Percentiles rank a stretch among this genome's conserved stretches.
These are phyloP conservation scores for Cytospora chrysosperma DNA, from an alignment of 2,329 filamentous ascomycete species.

Conservation along the genomic window DNA sequence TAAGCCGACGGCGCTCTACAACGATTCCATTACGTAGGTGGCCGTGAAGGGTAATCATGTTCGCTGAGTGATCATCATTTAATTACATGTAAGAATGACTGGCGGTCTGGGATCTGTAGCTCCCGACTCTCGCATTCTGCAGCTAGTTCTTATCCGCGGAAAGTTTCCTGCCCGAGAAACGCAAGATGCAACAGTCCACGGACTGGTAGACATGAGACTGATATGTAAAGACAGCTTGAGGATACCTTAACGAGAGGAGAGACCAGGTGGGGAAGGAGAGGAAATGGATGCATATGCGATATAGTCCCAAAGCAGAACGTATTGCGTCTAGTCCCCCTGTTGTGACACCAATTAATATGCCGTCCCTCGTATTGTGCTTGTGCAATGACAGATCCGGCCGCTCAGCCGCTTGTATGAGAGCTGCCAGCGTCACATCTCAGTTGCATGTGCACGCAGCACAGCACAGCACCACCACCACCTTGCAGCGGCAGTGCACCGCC, in stretches of 20 bases:
- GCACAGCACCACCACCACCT: not conserved
- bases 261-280: not conserved
- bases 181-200: not conserved
- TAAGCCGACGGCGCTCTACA: constrained; percentile 34
- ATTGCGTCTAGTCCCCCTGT: not conserved
- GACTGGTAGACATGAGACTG: not conserved
- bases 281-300: not conserved
- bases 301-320: not conserved
- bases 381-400: not conserved
- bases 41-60: not conserved
- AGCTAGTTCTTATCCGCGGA: too few relatives aligned
- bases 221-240: not conserved
- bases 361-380: not conserved
- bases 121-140: too few relatives aligned
- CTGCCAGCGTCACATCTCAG: not conserved
- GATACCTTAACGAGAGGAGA: too few relatives aligned
- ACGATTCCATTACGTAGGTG: constrained; percentile 37
- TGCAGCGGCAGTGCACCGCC: not conserved
- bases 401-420: not conserved
- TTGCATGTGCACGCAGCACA: not conserved
- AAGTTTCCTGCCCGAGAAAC: too few relatives aligned
- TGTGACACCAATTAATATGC: not conserved
- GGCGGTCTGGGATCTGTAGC: too few relatives aligned
- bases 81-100: too few relatives aligned
- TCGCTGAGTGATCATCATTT: too few relatives aligned